A percentile compares a stretch with the other conserved stretches of the same genome.
Conservation (phyloP, 2,329 filamentous ascomycete genomes). For the Pseudocercospora ulei region DNA sequence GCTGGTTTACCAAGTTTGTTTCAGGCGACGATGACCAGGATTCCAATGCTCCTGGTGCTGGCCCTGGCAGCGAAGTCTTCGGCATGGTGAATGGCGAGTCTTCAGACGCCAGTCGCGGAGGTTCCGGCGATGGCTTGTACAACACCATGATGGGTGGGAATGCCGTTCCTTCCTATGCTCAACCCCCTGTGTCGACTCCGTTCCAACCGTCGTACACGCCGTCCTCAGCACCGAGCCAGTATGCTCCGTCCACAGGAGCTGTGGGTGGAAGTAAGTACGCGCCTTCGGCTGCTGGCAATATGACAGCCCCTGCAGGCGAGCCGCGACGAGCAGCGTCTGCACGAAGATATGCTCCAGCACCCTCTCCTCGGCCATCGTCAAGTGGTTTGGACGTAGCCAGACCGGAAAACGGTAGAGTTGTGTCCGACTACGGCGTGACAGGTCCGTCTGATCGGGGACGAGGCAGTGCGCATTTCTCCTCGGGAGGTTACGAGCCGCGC, state of each 20-base stretch:
- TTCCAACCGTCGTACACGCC: conserved; percentile 19
- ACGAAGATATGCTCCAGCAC: conserved; percentile 26
- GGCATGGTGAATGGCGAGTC: conserved; percentile 63
- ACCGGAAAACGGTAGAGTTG: conserved; percentile 25
- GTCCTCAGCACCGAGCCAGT: conserved; percentile 26
- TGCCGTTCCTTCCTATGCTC: conserved; percentile 25
- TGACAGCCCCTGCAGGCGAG: conserved; percentile 15
- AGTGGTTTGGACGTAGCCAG: conserved; percentile 24
- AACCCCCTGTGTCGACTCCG: conserved; percentile 14
- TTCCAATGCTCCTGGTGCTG: conserved; percentile 46
- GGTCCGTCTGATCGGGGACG: conserved; percentile 29
- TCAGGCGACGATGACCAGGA: conserved; percentile 74
- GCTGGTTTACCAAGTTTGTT: conserved; percentile 92
- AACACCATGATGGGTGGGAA: conserved; percentile 43
- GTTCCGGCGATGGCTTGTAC: conserved; percentile 52
- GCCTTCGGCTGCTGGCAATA: conserved; percentile 18
- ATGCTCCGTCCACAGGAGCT: conserved; percentile 24
- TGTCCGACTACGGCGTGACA: conserved; percentile 28
- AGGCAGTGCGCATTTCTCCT: conserved; percentile 27
- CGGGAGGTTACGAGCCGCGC: conserved; percentile 30
- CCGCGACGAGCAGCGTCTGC: conserved; percentile 24
- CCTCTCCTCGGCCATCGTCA: conserved; percentile 11
- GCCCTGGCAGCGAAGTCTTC: conserved; percentile 47
- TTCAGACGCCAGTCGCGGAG: conserved; percentile 46
- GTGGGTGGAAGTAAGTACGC: conserved; percentile 19